Conservation (phyloP, 257 asterid species). For the Solanum pinnatisectum region DNA sequence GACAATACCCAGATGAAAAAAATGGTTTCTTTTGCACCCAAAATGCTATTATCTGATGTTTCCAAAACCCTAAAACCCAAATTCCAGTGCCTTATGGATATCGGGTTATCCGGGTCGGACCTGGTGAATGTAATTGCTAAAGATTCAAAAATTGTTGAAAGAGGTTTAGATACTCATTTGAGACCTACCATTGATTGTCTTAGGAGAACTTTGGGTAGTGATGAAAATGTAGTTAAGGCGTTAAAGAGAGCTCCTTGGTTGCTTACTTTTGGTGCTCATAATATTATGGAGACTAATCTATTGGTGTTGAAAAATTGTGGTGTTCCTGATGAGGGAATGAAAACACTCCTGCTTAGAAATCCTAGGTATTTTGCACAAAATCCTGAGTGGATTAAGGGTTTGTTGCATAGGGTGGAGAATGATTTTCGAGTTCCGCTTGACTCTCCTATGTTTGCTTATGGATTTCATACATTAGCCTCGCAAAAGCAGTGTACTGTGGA, state of each 20-base stretch:
- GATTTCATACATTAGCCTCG: neutral
- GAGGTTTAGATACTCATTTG: neutral
- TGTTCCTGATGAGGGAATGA: neutral
- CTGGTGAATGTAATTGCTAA: neutral
- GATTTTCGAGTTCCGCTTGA: neutral
- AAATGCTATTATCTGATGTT: neutral
- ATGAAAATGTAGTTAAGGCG: neutral
- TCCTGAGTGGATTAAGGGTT: neutral
- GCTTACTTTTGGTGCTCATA: neutral
- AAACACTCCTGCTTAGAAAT: neutral
- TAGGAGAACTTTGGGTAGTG: neutral
- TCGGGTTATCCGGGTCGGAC: neutral
- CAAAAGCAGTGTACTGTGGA: neutral
- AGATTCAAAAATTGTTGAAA: neutral
- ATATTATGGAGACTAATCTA: neutral
- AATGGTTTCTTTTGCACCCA: neutral
- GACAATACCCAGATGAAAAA: neutral
- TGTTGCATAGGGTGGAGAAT: neutral
- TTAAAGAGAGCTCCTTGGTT: neutral
- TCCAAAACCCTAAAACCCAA: constrained; percentile 6
- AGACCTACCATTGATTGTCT: neutral
- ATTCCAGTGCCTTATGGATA: neutral
- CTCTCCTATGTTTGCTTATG: neutral
- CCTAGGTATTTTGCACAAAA: neutral
- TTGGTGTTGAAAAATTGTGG: neutral